A percentile compares a stretch with the other conserved stretches of the same genome.
These are phyloP conservation scores for Mycena albidolilacea DNA, from an alignment of 768 basidiomycete genomes.

Conservation along the genomic window DNA sequence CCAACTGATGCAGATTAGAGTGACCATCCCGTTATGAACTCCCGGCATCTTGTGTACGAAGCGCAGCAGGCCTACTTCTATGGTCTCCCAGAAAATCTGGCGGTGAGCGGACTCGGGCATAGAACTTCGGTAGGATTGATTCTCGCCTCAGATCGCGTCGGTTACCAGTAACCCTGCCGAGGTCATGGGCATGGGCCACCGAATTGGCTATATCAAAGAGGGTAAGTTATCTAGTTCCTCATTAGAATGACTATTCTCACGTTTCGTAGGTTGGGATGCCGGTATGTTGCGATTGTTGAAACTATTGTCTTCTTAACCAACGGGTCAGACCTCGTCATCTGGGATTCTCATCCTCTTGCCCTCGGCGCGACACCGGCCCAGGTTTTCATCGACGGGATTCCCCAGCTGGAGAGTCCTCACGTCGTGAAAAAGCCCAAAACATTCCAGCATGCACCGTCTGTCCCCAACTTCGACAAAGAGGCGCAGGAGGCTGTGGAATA, in stretches of 20 bases:
- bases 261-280: slow-evolving; percentile 77
- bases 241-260: neutral
- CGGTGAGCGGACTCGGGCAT: slow-evolving; percentile 45
- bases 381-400: slow-evolving; percentile 92
- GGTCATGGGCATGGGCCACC: slow-evolving; percentile 82
- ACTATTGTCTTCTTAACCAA: neutral
- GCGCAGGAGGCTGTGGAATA: slow-evolving; percentile 71
- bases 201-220: slow-evolving; percentile 83
- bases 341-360: slow-evolving; percentile 89
- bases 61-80: slow-evolving; percentile 90
- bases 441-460: slow-evolving; percentile 65
- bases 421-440: slow-evolving; percentile 64
- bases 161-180: slow-evolving; percentile 83
- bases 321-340: slow-evolving; percentile 78
- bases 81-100: slow-evolving; percentile 78
- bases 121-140: neutral
- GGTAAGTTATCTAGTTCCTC: slow-evolving; percentile 53
- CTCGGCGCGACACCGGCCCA: slow-evolving; percentile 90
- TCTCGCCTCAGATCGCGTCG: slow-evolving; percentile 47
- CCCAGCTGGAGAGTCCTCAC: slow-evolving; percentile 71
- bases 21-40: slow-evolving; percentile 76
- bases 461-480: slow-evolving; percentile 82
- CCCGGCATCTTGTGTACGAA: slow-evolving; percentile 85
- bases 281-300: slow-evolving; percentile 53
- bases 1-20: slow-evolving; percentile 57